Evolutionary conservation across 2,329 filamentous ascomycete genomes (phyloP).

Genomic region (Bipolaris cookei): DNA sequence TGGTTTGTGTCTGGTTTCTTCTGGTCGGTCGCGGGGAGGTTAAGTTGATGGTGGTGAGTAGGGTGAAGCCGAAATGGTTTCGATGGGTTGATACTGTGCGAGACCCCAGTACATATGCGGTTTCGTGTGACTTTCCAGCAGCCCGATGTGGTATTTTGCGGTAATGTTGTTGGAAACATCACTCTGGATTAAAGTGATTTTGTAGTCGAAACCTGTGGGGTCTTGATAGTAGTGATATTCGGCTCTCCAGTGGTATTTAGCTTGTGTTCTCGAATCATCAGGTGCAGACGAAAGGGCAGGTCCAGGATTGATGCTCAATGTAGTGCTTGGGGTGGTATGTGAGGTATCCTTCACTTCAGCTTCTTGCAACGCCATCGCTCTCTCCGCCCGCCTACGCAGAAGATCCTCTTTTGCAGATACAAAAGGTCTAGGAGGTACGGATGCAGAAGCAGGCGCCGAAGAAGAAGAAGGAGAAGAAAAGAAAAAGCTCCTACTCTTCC

Average conservation of each 20-base stretch:
- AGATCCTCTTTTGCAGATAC: constrained; percentile 32
- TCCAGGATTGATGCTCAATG: not conserved
- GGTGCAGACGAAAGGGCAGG: not conserved
- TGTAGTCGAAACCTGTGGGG: constrained; percentile 66
- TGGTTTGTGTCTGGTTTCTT: not conserved
- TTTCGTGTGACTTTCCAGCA: constrained; percentile 43
- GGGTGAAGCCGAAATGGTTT: not conserved
- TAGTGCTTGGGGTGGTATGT: not conserved
- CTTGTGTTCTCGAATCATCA: not conserved
- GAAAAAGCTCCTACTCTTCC: constrained; percentile 30
- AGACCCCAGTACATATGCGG: constrained; percentile 43
- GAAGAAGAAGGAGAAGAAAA: constrained; percentile 16
- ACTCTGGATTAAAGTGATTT: constrained; percentile 64
- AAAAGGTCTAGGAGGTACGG: constrained; percentile 13
- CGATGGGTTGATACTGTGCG: constrained; percentile 32
- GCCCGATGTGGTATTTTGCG: constrained; percentile 58
- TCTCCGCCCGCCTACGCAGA: constrained; percentile 27
- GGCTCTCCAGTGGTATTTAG: constrained; percentile 50
- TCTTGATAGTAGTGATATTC: constrained; percentile 70
- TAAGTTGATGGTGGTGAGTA: not conserved
- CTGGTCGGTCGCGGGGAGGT: not conserved
- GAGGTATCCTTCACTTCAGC: not conserved
- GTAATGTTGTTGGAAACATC: constrained; percentile 57
- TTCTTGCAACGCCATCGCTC: constrained; percentile 12
- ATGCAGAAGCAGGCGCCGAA: not conserved